phyloP scores from a whole-genome alignment of 1,284 basidiomycete genomes.

The Flammula alnicola region DNA sequence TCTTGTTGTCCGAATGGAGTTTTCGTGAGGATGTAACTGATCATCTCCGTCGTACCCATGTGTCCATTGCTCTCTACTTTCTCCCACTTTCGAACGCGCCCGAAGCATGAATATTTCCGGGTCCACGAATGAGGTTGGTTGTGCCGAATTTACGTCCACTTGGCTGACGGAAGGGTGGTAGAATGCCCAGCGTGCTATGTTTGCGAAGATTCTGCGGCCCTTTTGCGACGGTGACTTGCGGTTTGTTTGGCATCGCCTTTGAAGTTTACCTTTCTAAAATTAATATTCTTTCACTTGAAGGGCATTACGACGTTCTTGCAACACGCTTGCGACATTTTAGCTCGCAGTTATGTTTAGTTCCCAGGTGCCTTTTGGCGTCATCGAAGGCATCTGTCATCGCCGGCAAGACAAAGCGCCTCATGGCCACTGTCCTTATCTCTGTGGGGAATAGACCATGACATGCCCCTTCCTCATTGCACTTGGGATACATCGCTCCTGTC shows the following conservation, averaged over 20 bases:
- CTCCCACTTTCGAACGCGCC: conserved; percentile 14
- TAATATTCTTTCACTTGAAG: conserved; percentile 6
- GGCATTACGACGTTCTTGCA: no score
- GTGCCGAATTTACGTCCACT: not conserved
- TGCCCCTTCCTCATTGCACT: conserved; percentile 1
- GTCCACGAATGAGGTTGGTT: not conserved
- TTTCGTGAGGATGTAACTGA: not conserved
- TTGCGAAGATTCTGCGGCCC: not conserved
- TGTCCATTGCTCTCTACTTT: conserved; percentile 4
- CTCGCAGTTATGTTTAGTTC: no score
- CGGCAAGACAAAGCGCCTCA: not conserved
- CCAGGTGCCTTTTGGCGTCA: no score
- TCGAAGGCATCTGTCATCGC: not conserved
- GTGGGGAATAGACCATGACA: conserved; percentile 1
- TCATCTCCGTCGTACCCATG: not conserved
- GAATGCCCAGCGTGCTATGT: not conserved
- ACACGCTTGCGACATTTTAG: no score
- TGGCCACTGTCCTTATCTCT: conserved; percentile 5
- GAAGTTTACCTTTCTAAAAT: not conserved
- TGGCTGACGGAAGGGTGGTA: not conserved
- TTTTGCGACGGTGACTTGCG: not conserved
- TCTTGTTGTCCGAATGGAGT: not conserved
- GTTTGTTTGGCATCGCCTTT: conserved; percentile 2
- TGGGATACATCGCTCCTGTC: conserved; percentile 2
- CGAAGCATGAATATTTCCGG: conserved; percentile 13